Evolutionary conservation across 805 yeast genomes (phyloP).

Genomic region (Ogataea philodendri): DNA sequence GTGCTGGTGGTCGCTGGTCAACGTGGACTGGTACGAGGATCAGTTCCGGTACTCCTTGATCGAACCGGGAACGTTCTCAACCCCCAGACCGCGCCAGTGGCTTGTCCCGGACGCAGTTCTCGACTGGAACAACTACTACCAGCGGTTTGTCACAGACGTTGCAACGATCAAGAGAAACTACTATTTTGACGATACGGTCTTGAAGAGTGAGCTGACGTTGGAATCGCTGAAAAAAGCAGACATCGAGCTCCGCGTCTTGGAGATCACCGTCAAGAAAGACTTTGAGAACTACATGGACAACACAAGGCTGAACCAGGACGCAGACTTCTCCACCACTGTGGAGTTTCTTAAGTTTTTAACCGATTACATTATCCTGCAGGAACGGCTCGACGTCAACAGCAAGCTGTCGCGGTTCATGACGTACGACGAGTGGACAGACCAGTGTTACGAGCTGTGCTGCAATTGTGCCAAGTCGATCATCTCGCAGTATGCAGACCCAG

Average conservation of each 20-base stretch:
- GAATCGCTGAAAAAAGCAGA: constrained; percentile 26
- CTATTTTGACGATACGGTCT: constrained; percentile 27
- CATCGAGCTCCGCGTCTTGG: constrained; percentile 26
- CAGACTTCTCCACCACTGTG: constrained; percentile 11
- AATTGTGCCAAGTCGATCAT: constrained; percentile 23
- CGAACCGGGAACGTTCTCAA: constrained; percentile 21
- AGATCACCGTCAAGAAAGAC: constrained; percentile 22
- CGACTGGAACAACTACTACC: constrained; percentile 26
- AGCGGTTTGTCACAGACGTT: constrained; percentile 23
- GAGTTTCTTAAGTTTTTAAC: constrained; percentile 22
- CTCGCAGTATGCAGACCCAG: constrained; percentile 14
- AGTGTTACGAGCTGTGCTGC: constrained; percentile 24
- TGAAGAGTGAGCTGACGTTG: constrained; percentile 17
- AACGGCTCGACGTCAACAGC: constrained; percentile 30
- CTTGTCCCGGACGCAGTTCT: constrained; percentile 13
- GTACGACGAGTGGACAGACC: constrained; percentile 25
- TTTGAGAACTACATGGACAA: constrained; percentile 23
- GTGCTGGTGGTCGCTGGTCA: constrained; percentile 33
- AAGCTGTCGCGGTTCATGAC: constrained; percentile 30
- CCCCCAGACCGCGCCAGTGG: constrained; percentile 29
- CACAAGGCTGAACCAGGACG: constrained; percentile 16
- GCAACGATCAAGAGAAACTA: constrained; percentile 28
- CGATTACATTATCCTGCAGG: constrained; percentile 22
- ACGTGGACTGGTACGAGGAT: constrained; percentile 36
- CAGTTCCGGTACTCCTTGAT: constrained; percentile 27